Percentiles rank a stretch among this genome's conserved stretches.
Conservation (phyloP, 2,329 filamentous ascomycete genomes). For the Pseudogymnoascus sp. region DNA sequence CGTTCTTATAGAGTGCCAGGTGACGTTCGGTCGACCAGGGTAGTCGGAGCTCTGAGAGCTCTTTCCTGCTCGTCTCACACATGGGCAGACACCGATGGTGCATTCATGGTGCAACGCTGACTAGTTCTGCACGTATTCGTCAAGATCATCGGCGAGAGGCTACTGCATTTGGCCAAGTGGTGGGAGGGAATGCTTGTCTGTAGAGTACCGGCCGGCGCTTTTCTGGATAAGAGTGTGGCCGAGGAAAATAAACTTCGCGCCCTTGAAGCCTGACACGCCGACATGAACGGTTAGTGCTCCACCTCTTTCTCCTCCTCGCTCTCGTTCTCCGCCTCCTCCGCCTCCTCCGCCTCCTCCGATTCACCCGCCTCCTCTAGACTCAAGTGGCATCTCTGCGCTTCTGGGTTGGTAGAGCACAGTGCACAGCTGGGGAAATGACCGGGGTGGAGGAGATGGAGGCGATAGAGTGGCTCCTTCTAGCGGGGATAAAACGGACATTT, state of each 20-base stretch:
- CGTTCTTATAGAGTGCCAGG: background rate
- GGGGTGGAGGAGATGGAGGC: background rate
- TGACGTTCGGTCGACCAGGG: background rate
- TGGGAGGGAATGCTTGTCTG: background rate
- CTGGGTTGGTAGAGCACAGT: background rate
- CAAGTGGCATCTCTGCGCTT: background rate
- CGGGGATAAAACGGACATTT: background rate
- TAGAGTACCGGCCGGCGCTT: background rate
- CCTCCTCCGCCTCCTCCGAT: background rate
- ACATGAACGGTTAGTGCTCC: background rate
- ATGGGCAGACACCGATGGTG: background rate
- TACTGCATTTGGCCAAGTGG: background rate
- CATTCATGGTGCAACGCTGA: background rate
- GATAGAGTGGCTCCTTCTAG: background rate
- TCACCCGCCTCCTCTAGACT: background rate
- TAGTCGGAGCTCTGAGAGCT: background rate
- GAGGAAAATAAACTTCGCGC: background rate
- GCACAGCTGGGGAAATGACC: background rate
- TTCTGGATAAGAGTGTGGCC: slow-evolving; percentile 3
- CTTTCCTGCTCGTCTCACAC: background rate
- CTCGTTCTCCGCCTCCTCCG: background rate
- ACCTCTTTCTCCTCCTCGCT: background rate
- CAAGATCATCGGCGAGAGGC: background rate
- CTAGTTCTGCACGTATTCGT: background rate
- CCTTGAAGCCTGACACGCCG: background rate